These are phyloP conservation scores for Hanseniaspora hatyaiensis DNA, from an alignment of 805 yeast species.

Conservation along the genomic window DNA sequence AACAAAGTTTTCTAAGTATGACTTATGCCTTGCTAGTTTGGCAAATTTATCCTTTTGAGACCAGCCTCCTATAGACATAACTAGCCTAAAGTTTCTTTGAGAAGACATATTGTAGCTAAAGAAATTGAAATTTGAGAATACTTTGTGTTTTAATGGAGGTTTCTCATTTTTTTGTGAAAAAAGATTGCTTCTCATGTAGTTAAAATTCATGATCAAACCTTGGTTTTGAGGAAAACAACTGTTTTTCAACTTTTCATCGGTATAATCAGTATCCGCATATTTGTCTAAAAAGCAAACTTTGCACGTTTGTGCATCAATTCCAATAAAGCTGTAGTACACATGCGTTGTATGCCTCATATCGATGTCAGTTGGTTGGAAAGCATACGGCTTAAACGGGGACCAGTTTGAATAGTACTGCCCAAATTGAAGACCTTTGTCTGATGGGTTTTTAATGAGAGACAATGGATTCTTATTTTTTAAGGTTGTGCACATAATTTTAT, in stretches of 20 bases:
- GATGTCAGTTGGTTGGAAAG: slow-evolving; percentile 49
- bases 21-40: slow-evolving; percentile 31
- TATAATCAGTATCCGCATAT: slow-evolving; percentile 43
- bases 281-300: slow-evolving; percentile 44
- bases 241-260: neutral
- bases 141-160: neutral
- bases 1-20: slow-evolving; percentile 38
- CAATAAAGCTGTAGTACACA: slow-evolving; percentile 66
- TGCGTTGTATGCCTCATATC: slow-evolving; percentile 50
- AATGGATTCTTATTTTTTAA: neutral
- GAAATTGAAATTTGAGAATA: neutral
- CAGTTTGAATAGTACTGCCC: slow-evolving; percentile 48
- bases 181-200: slow-evolving; percentile 33
- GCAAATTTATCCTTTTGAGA: slow-evolving; percentile 42
- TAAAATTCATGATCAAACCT: slow-evolving; percentile 45
- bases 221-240: slow-evolving; percentile 17
- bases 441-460: neutral
- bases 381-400: slow-evolving; percentile 53
- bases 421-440: slow-evolving; percentile 16
- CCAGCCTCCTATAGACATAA: slow-evolving; percentile 83
- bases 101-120: neutral
- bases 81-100: slow-evolving; percentile 38
- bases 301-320: slow-evolving; percentile 46
- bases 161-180: slow-evolving; percentile 3
- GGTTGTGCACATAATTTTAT: neutral